Evolutionary conservation across 371 early-diverging fungal species (phyloP).

Genomic region (Phascolomyces articulosus): DNA sequence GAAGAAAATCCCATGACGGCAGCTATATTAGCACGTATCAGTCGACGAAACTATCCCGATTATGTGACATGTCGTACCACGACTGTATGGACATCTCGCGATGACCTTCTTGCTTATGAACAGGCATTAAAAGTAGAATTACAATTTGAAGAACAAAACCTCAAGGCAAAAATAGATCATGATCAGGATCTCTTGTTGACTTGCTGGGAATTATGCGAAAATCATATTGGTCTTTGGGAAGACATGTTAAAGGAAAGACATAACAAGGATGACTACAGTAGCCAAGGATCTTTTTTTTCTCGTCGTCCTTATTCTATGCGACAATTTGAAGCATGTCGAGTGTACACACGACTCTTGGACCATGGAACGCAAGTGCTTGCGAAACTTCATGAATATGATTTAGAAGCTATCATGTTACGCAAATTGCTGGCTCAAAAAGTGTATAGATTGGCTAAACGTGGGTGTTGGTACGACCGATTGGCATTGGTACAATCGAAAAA

Average conservation of each 20-base stretch:
- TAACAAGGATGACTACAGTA: too few relatives aligned
- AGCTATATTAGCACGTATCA: constrained; percentile 61
- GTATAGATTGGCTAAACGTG: constrained; percentile 63
- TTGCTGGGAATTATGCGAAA: constrained; percentile 42
- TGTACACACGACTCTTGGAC: constrained; percentile 65
- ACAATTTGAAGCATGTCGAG: constrained; percentile 65
- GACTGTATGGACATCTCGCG: constrained; percentile 53
- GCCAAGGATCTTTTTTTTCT: too few relatives aligned
- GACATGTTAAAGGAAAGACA: constrained; percentile 23
- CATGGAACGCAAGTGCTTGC: constrained; percentile 60
- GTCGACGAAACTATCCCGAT: constrained; percentile 57
- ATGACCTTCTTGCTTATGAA: constrained; percentile 60
- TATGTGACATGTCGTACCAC: constrained; percentile 55
- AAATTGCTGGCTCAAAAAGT: constrained; percentile 61
- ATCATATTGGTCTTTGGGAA: constrained; percentile 46
- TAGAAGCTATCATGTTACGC: constrained; percentile 59
- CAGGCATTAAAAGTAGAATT: constrained; percentile 43
- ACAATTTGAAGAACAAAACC: constrained; percentile 32
- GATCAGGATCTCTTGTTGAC: constrained; percentile 1
- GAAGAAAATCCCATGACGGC: constrained; percentile 40
- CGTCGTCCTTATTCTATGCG: constrained; percentile 45
- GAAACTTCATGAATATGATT: constrained; percentile 56
- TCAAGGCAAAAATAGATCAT: constrained; percentile 17
- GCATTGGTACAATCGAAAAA: constrained; percentile 61
- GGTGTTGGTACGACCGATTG: constrained; percentile 75